A percentile compares a stretch with the other conserved stretches of the same genome.
These are phyloP conservation scores for Cyberlindnera misumaiensis DNA, from an alignment of 805 yeast genomes.

Conservation along the genomic window DNA sequence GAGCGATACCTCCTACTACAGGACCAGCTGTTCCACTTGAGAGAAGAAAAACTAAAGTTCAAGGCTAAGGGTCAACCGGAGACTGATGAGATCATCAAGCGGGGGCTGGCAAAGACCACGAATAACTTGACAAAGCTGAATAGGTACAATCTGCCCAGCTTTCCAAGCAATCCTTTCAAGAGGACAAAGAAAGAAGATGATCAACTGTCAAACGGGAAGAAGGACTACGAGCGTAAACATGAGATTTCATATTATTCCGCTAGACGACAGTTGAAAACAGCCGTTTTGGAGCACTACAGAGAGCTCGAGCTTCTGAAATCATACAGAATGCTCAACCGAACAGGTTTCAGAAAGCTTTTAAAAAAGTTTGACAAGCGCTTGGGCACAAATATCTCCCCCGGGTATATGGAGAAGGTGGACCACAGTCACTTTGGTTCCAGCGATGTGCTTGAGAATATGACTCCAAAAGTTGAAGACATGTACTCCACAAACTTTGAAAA, in stretches of 20 bases:
- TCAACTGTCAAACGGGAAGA: conserved; percentile 28
- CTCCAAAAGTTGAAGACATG: conserved; percentile 57
- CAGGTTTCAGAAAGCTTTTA: conserved; percentile 82
- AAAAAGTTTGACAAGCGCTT: conserved; percentile 86
- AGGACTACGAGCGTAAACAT: conserved; percentile 36
- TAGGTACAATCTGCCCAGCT: conserved; percentile 35
- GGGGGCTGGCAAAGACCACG: conserved; percentile 14
- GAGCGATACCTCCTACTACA: conserved; percentile 56
- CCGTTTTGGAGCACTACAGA: conserved; percentile 66
- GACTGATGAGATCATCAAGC: conserved; percentile 10
- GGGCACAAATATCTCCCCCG: conserved; percentile 32
- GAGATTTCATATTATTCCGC: conserved; percentile 58
- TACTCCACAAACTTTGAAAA: conserved; percentile 61
- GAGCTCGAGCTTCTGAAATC: conserved; percentile 64
- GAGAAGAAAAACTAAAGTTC: conserved; percentile 40
- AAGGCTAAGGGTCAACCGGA: conserved; percentile 7
- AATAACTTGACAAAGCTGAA: conserved; percentile 18
- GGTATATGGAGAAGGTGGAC: conserved; percentile 54
- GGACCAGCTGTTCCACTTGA: conserved; percentile 59
- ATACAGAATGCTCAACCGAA: conserved; percentile 69
- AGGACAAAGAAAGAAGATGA: neutral
- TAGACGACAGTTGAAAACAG: conserved; percentile 58
- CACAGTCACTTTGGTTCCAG: conserved; percentile 53
- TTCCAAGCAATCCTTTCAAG: conserved; percentile 28
- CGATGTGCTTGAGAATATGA: conserved; percentile 58